Evolutionary conservation across 2,329 filamentous ascomycete genomes (phyloP), one percentile per base, ranked within the genome.

Genomic region (Cyclaneusma minus): DNA sequence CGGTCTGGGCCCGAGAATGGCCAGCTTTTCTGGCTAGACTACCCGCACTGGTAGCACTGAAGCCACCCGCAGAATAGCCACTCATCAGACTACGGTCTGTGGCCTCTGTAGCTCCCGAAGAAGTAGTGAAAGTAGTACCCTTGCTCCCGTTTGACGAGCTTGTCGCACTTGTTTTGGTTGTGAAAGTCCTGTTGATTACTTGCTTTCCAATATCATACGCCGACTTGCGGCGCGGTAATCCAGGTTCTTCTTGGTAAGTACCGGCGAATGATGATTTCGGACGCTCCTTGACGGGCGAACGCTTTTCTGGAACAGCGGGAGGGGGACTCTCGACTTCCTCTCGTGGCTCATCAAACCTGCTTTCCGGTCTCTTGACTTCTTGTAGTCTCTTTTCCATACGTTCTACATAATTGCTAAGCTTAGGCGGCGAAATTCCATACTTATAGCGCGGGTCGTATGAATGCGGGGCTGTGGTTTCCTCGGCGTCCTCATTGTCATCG

Each of bases 11-110:
- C 34, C 74, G 51, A 46, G 38, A 51, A 44, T 62, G 51, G 43
- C 44, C 23, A 10, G 36, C 36, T 43, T 80, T 79, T 34, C 85
- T 71, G 16, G 84, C 85, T 36, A 91, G 70, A 52, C 87, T 95
- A 28, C 85, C 89, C 10, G 89, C 89, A 52, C 89, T 95, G 10
- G 89, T 95, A 26, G 84, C 81, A 49, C 87, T 95, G 51, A 94
- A 83, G 8, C 68, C 87, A 26, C 85, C 75, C 1, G 89, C 89
- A 28, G 89, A 95, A 27, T 70, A 65, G 3, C 87, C 89, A 48
- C 87, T 95, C 87, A 94, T 94, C 22, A 98, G 51, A 42, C 82
- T 95, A 40, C 77, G 71, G 39, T 76, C 73, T 10, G 83, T 94
- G 47, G 71, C 73, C 39, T 80, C 71, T 1, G 79, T 85, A 36